A percentile compares a stretch with the other conserved stretches of the same genome.
Conservation (phyloP, 345 rosid species). For the Durio zibethinus region DNA sequence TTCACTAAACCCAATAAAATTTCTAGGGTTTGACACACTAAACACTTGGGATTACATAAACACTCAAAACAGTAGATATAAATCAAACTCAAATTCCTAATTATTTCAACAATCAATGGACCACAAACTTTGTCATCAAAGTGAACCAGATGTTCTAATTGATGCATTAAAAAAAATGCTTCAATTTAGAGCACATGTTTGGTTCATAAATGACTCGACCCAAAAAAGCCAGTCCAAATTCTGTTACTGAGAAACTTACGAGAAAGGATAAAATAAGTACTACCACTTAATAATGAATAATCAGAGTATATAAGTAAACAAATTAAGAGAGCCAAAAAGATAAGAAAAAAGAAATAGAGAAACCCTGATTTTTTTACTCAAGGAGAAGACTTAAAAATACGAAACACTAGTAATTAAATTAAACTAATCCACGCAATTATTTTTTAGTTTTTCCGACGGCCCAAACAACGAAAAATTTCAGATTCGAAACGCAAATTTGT, state of each 20-base stretch:
- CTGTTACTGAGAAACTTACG: not conserved
- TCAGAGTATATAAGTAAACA: not conserved
- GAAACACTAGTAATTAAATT: not conserved
- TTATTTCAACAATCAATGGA: constrained; percentile 1
- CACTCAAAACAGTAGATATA: not conserved
- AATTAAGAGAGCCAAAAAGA: not conserved
- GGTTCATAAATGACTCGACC: not conserved
- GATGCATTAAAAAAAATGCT: not conserved
- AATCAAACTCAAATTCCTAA: not conserved
- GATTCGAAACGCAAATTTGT: not conserved
- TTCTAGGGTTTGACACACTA: not conserved
- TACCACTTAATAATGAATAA: not conserved
- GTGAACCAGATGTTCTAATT: not conserved
- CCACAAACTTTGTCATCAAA: not conserved
- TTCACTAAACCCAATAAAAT: not conserved
- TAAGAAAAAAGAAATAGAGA: not conserved
- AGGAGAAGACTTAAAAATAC: not conserved
- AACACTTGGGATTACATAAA: not conserved
- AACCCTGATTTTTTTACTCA: not conserved
- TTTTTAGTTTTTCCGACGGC: not conserved
- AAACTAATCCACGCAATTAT: not conserved
- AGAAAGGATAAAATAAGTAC: not conserved
- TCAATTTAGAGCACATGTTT: not conserved
- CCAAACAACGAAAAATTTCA: constrained; percentile 6
- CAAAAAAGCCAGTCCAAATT: not conserved